These are phyloP conservation scores for Trichoderma arundinaceum DNA, from an alignment of 2,329 filamentous ascomycete species.

Conservation along the genomic window DNA sequence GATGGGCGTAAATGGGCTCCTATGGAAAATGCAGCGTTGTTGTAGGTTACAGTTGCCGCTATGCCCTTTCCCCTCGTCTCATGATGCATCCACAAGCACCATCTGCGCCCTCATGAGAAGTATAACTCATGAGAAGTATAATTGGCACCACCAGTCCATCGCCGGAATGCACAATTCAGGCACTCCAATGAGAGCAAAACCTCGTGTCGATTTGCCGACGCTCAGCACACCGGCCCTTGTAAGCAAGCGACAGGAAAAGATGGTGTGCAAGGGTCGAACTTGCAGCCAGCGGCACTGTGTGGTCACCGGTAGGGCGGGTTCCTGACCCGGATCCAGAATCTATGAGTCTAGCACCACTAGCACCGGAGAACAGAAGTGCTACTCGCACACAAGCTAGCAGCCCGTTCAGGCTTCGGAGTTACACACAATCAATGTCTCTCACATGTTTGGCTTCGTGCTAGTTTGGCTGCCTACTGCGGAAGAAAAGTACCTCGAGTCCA, in stretches of 20 bases:
- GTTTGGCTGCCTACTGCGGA: neutral
- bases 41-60: constrained; percentile 22
- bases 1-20: neutral
- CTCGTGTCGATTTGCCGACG: neutral
- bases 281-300: constrained; percentile 22
- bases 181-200: constrained; percentile 18
- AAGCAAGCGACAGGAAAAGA: constrained; percentile 7
- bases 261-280: constrained; percentile 1
- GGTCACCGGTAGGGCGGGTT: constrained; percentile 22
- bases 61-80: constrained; percentile 19
- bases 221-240: constrained; percentile 5
- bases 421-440: neutral
- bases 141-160: neutral
- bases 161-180: neutral
- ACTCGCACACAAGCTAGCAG: no score
- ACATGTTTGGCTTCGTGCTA: neutral
- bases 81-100: neutral
- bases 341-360: constrained; percentile 3
- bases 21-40: constrained; percentile 5
- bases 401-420: constrained; percentile 1
- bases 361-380: neutral
- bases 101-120: constrained; percentile 16
- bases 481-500: neutral
- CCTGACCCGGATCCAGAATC: constrained; percentile 20
- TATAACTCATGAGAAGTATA: constrained; percentile 19